These are phyloP conservation scores for Zea mays DNA, from an alignment of 176 grass and related monocot species.

Conservation along the genomic window Zm-B73-REFERENCE-NAM-5.0 NC_050101.1:147363001-147363500, in stretches of 20 bases:
- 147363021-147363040: too few relatives aligned
- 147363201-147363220: conserved; percentile 30
- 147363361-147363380: background rate
- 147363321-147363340: background rate
- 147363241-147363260: conserved; percentile 11
- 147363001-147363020: too few relatives aligned
- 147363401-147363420: background rate
- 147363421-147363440: background rate
- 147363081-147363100: conserved; percentile 29
- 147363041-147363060: background rate
- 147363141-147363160: conserved; percentile 48
- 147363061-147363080: conserved; percentile 15
- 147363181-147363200: conserved; percentile 17
- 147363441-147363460: background rate
- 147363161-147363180: conserved; percentile 59
- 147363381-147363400: background rate
- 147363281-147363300: background rate
- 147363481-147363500: background rate
- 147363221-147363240: background rate
- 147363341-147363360: background rate
- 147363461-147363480: background rate
- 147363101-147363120: conserved; percentile 54
- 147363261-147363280: conserved; percentile 35
- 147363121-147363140: conserved; percentile 37
- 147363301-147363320: background rate